phyloP scores from a whole-genome alignment of 2,329 filamentous ascomycete genomes.

The Exserohilum rostratum region DNA sequence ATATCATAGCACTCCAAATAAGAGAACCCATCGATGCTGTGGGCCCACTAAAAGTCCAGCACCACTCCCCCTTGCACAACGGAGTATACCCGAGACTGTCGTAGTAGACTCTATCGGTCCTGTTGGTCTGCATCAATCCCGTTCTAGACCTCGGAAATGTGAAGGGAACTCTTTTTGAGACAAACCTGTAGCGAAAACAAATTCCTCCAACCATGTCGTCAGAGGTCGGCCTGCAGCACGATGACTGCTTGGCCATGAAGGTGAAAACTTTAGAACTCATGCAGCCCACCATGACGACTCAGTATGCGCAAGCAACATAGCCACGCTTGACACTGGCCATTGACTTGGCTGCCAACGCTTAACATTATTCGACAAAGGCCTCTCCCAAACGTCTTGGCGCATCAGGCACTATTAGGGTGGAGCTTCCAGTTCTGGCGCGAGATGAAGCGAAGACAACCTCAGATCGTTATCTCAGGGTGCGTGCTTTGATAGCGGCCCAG shows the following conservation, averaged over 20 bases:
- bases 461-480: slow-evolving; percentile 27
- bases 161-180: slow-evolving; percentile 1
- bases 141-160: slow-evolving; percentile 1
- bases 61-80: slow-evolving; percentile 18
- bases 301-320: slow-evolving; percentile 11
- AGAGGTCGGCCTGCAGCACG: not conserved
- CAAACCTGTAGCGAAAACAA: not conserved
- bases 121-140: not conserved
- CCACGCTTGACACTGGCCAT: slow-evolving; percentile 9
- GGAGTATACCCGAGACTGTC: slow-evolving; percentile 8
- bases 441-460: slow-evolving; percentile 29
- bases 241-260: not conserved
- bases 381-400: slow-evolving; percentile 34
- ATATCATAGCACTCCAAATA: slow-evolving; percentile 10
- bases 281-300: not conserved
- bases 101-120: slow-evolving; percentile 9
- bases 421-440: slow-evolving; percentile 18
- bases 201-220: not conserved
- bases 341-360: slow-evolving; percentile 13
- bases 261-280: not conserved
- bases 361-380: slow-evolving; percentile 15
- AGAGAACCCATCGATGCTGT: not conserved
- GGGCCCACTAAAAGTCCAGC: slow-evolving; percentile 1
- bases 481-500: slow-evolving; percentile 26
- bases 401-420: slow-evolving; percentile 30